Conservation (phyloP, 306 rosid genomes). For the Trichosanthes cucumerina region DNA sequence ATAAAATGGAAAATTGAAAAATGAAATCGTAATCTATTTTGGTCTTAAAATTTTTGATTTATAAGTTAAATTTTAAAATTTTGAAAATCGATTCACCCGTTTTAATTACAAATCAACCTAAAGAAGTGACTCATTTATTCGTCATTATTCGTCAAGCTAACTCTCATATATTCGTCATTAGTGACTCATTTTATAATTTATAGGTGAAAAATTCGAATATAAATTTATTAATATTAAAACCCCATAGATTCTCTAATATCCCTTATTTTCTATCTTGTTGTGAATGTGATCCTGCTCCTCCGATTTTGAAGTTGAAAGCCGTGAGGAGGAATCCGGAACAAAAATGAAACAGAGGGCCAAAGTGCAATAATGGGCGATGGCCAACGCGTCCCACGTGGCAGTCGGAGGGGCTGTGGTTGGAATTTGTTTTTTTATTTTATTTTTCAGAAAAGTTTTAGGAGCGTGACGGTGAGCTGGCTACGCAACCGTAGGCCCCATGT, state of each 20-base stretch:
- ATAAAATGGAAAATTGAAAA: no score
- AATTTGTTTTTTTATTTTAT: background rate
- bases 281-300: background rate
- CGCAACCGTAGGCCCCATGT: background rate
- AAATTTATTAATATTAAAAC: no score
- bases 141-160: no score
- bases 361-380: background rate
- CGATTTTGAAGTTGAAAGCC: background rate
- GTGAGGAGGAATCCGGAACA: background rate
- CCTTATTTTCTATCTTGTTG: background rate
- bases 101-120: no score
- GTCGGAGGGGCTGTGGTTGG: background rate
- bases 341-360: background rate
- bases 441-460: background rate
- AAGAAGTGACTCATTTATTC: no score
- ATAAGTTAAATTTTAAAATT: no score
- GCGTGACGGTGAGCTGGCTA: slow-evolving; percentile 14
- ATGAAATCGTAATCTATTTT: no score
- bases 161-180: no score
- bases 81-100: no score
- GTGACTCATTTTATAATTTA: no score
- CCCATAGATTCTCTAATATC: background rate
- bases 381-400: background rate
- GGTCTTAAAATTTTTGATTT: no score
- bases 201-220: no score